Evolutionary conservation across 208 protist genomes (phyloP).

Genomic region (Trichomonas tenax): DNA sequence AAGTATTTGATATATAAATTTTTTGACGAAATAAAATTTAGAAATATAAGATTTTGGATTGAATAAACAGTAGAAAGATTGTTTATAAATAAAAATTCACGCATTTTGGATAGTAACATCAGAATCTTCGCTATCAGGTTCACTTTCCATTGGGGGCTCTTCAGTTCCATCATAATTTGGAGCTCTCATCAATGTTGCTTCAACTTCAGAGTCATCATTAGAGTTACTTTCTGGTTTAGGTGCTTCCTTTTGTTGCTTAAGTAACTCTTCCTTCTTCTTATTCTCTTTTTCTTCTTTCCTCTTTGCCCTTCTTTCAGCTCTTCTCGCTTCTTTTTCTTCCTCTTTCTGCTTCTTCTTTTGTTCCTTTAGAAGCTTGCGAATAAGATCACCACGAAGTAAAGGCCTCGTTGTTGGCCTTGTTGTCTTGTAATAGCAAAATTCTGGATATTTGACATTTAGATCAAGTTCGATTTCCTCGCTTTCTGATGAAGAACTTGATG

Average conservation of each 20-base stretch:
- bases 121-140: neutral
- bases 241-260: neutral
- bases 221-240: neutral
- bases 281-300: neutral
- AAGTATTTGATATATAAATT: too few species aligned
- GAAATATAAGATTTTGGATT: too few species aligned
- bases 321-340: neutral
- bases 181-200: neutral
- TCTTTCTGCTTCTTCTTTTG: neutral
- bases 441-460: neutral
- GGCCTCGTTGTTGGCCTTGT: neutral
- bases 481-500: neutral
- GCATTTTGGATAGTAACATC: neutral
- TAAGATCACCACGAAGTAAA: neutral
- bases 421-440: neutral
- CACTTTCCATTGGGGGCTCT: neutral
- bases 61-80: too few species aligned
- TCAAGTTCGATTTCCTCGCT: neutral
- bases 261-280: neutral
- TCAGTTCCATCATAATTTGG: neutral
- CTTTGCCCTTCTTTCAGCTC: neutral
- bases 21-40: too few species aligned
- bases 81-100: neutral
- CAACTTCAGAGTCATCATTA: neutral
- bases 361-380: neutral